phyloP scores from a whole-genome alignment of 164 flowering plant genomes.

The Umbellularia californica region DNA sequence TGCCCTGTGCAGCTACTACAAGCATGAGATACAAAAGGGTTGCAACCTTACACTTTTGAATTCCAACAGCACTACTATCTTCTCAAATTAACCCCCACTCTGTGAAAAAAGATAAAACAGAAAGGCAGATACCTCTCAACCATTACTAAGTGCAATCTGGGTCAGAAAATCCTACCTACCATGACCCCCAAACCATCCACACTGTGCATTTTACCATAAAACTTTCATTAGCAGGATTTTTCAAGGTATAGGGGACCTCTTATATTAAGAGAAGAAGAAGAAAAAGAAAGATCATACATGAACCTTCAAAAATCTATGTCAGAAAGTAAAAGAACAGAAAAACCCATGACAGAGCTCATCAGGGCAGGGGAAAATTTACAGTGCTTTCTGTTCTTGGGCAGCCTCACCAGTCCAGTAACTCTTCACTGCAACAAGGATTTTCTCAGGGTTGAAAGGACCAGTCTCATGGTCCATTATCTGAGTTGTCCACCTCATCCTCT shows the following conservation, averaged over 20 bases:
- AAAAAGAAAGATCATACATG: background rate
- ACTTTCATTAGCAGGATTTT: background rate
- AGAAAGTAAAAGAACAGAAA: background rate
- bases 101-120: too few species aligned
- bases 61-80: background rate
- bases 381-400: constrained; percentile 9
- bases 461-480: constrained; percentile 84
- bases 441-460: constrained; percentile 93
- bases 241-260: constrained; percentile 1
- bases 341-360: background rate
- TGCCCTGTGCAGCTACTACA: background rate
- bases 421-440: constrained; percentile 84
- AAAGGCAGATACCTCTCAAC: background rate
- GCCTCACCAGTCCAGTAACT: constrained; percentile 82
- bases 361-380: background rate
- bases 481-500: constrained; percentile 91
- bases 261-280: background rate
- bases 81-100: too few species aligned
- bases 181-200: background rate
- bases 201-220: background rate
- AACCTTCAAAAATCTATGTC: background rate
- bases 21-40: background rate
- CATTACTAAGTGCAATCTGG: background rate
- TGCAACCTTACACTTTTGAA: background rate
- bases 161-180: background rate